These are phyloP conservation scores for Mucor sp. DNA, from an alignment of 371 early-diverging fungal genomes.

Conservation along the genomic window DNA sequence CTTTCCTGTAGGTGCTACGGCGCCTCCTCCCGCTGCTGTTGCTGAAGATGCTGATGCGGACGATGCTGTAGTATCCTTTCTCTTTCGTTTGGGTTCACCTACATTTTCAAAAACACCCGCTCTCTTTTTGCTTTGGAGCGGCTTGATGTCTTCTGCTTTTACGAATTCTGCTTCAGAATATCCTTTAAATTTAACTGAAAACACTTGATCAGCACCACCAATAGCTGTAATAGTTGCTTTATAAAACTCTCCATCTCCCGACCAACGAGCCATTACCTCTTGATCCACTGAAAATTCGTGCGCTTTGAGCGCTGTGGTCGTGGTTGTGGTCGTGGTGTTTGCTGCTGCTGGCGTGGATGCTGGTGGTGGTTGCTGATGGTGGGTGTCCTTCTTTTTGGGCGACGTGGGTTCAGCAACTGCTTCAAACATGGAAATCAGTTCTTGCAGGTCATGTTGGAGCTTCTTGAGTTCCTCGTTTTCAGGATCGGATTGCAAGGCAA, in stretches of 20 bases:
- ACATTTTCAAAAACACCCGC: slow-evolving; percentile 48
- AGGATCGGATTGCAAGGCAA: slow-evolving; percentile 69
- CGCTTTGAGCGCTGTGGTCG: slow-evolving; percentile 27
- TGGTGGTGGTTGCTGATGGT: background rate
- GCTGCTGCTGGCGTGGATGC: background rate
- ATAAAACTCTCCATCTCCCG: slow-evolving; percentile 72
- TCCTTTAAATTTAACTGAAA: slow-evolving; percentile 75
- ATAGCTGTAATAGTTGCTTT: slow-evolving; percentile 72
- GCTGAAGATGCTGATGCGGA: slow-evolving; percentile 16
- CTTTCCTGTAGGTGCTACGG: slow-evolving; percentile 23
- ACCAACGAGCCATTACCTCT: slow-evolving; percentile 67
- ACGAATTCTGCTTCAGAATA: slow-evolving; percentile 56
- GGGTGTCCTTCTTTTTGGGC: slow-evolving; percentile 18
- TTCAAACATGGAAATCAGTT: slow-evolving; percentile 68
- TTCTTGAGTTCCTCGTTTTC: slow-evolving; percentile 70
- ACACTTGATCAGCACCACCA: slow-evolving; percentile 63
- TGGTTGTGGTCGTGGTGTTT: background rate
- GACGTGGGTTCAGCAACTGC: slow-evolving; percentile 24
- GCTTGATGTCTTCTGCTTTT: slow-evolving; percentile 59
- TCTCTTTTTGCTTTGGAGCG: slow-evolving; percentile 39
- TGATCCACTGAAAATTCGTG: slow-evolving; percentile 59
- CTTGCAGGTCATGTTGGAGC: slow-evolving; percentile 68
- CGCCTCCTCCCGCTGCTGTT: background rate
- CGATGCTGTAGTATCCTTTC: slow-evolving; percentile 17
- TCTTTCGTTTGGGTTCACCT: slow-evolving; percentile 28